A percentile compares a stretch with the other conserved stretches of the same genome.
phyloP scores from a whole-genome alignment of 1,284 basidiomycete species.

The Tilletiopsis washingtonensis region DNA sequence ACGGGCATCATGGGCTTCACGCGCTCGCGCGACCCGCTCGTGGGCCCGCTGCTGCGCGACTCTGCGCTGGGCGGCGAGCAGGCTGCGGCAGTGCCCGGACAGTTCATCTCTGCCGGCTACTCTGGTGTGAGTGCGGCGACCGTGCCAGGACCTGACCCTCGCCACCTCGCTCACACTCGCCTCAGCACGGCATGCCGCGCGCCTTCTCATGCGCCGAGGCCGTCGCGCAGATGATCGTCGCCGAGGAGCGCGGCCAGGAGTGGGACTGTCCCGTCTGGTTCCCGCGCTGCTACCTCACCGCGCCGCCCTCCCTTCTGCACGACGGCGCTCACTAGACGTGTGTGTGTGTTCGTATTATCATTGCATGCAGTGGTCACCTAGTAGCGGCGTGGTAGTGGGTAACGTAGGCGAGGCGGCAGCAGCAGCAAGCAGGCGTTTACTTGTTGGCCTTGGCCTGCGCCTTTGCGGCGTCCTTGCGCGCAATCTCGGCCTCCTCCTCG shows the following conservation, averaged over 20 bases:
- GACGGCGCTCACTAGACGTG: too few relatives aligned
- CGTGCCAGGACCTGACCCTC: background rate
- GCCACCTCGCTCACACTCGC: background rate
- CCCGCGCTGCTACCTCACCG: background rate
- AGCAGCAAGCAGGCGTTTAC: too few relatives aligned
- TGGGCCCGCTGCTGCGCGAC: conserved; percentile 40
- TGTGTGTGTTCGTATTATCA: too few relatives aligned
- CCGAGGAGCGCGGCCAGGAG: conserved; percentile 51
- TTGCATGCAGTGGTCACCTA: too few relatives aligned
- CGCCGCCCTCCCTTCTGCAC: too few relatives aligned
- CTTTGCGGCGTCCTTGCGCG: too few relatives aligned
- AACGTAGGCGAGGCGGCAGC: too few relatives aligned
- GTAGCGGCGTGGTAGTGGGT: too few relatives aligned
- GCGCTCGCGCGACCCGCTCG: conserved; percentile 59
- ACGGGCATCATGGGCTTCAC: conserved; percentile 78
- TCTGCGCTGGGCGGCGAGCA: conserved; percentile 8
- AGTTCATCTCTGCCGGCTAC: conserved; percentile 68
- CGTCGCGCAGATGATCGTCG: conserved; percentile 59
- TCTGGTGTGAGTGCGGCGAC: conserved; percentile 49
- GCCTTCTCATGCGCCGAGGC: conserved; percentile 59
- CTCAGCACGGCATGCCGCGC: conserved; percentile 66
- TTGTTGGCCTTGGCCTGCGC: conserved; percentile 33
- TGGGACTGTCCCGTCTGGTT: conserved; percentile 59
- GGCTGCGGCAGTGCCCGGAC: conserved; percentile 49
- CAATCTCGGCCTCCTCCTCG: conserved; percentile 47